Percentiles rank a stretch among this genome's conserved stretches.
Conservation (phyloP, 805 yeast species). For the Kazachstania martiniae region DNA sequence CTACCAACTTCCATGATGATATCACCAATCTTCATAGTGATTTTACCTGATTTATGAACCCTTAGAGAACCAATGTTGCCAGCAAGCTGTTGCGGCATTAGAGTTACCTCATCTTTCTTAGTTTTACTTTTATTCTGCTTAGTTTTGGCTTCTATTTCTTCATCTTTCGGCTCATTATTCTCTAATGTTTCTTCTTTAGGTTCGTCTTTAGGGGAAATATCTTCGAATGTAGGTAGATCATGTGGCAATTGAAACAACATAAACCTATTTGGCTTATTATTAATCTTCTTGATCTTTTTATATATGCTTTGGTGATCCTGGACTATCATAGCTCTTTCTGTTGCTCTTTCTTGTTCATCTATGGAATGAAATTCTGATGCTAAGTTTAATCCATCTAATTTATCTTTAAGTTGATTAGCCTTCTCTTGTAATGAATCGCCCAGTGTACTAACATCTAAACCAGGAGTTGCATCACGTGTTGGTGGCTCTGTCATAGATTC, state of each 20-base stretch:
- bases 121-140: constrained; percentile 7
- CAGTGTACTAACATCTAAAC: constrained; percentile 14
- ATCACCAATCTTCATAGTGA: constrained; percentile 65
- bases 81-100: constrained; percentile 9
- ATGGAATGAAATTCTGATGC: constrained; percentile 22
- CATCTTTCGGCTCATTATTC: background rate
- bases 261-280: constrained; percentile 27
- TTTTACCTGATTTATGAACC: constrained; percentile 73
- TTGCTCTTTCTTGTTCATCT: constrained; percentile 27
- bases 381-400: constrained; percentile 20
- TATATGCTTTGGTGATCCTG: constrained; percentile 33
- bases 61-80: constrained; percentile 70
- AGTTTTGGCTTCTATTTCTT: constrained; percentile 4
- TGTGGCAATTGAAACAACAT: constrained; percentile 32
- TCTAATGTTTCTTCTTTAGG: constrained; percentile 1
- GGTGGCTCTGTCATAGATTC: constrained; percentile 17
- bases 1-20: constrained; percentile 55
- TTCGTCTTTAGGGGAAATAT: constrained; percentile 6
- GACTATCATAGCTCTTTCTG: constrained; percentile 27
- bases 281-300: constrained; percentile 19
- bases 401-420: constrained; percentile 21
- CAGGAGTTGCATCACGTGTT: constrained; percentile 24
- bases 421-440: constrained; percentile 11
- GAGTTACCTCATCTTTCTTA: constrained; percentile 4
- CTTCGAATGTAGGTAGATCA: constrained; percentile 28